These are phyloP conservation scores for Lichtheimia hyalospora DNA, from an alignment of 371 early-diverging fungal species.

Conservation along the genomic window DNA sequence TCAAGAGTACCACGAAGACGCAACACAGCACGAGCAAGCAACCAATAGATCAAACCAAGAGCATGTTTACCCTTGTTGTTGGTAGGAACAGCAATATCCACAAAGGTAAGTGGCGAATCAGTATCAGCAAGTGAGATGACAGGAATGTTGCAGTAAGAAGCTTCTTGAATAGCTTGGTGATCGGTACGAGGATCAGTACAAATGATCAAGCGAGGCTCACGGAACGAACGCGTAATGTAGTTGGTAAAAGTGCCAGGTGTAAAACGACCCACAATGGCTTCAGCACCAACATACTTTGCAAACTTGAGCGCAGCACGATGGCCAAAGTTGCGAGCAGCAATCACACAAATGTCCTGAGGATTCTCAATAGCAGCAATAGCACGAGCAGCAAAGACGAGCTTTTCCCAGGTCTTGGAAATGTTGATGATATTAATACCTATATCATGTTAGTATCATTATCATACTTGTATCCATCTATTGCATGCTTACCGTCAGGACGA, in stretches of 20 bases:
- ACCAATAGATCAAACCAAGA: constrained; percentile 97
- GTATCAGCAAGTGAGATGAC: constrained; percentile 99
- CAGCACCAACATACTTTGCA: constrained; percentile 95
- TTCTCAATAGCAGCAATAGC: constrained; percentile 96
- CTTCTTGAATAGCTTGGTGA: constrained; percentile 98
- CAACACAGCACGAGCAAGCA: constrained; percentile 97
- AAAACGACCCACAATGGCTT: constrained; percentile 99
- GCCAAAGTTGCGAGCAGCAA: constrained; percentile 96
- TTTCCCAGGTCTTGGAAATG: constrained; percentile 99
- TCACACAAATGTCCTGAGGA: constrained; percentile 93
- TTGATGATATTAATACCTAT: constrained; percentile 89
- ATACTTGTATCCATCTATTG: neutral
- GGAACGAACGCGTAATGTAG: constrained; percentile 97
- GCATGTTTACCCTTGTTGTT: constrained; percentile 99
- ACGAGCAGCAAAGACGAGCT: constrained; percentile 98
- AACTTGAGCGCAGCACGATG: constrained; percentile 99
- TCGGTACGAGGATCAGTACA: constrained; percentile 98
- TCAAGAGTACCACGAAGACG: constrained; percentile 94
- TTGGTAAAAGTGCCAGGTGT: constrained; percentile 99
- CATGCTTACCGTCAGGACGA: constrained; percentile 80
- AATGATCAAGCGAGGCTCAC: constrained; percentile 98
- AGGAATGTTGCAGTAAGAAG: constrained; percentile 99
- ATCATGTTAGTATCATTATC: neutral
- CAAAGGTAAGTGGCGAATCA: constrained; percentile 91
- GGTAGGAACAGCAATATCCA: constrained; percentile 99